Evolutionary conservation across 2,329 filamentous ascomycete genomes (phyloP).

Genomic region (Amylocarpus encephaloides): DNA sequence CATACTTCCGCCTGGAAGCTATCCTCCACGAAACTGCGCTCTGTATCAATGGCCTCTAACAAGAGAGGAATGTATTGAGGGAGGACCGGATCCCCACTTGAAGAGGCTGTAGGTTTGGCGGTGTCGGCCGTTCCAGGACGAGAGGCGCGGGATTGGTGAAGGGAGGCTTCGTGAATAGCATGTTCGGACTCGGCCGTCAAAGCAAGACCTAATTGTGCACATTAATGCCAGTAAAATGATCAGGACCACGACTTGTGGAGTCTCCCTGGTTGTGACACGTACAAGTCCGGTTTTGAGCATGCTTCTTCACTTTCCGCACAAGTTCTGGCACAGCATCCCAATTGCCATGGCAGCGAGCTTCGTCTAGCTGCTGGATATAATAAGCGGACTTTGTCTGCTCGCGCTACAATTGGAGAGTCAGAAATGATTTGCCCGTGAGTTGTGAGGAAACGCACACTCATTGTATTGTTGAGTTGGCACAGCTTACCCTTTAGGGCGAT

Average conservation of each 20-base stretch:
- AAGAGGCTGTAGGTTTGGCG: slow-evolving; percentile 13
- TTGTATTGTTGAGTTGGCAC: slow-evolving; percentile 16
- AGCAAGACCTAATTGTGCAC: slow-evolving; percentile 50
- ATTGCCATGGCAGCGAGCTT: slow-evolving; percentile 78
- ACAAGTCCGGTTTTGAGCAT: slow-evolving; percentile 83
- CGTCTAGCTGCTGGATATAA: slow-evolving; percentile 78
- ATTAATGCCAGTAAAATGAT: slow-evolving; percentile 13
- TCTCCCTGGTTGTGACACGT: slow-evolving; percentile 33
- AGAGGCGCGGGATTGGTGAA: slow-evolving; percentile 12
- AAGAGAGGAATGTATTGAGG: slow-evolving; percentile 36
- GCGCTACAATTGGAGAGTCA: slow-evolving; percentile 19
- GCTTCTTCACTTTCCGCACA: slow-evolving; percentile 88
- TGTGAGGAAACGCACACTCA: slow-evolving; percentile 25
- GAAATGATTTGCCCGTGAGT: slow-evolving; percentile 1
- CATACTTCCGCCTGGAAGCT: slow-evolving; percentile 76
- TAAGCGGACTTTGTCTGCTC: slow-evolving; percentile 67
- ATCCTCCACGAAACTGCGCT: slow-evolving; percentile 48
- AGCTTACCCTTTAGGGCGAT: background rate
- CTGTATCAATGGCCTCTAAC: slow-evolving; percentile 51
- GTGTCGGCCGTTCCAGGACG: slow-evolving; percentile 15
- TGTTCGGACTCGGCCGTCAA: slow-evolving; percentile 64
- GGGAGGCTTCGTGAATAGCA: slow-evolving; percentile 51
- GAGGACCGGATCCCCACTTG: slow-evolving; percentile 22
- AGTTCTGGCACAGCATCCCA: slow-evolving; percentile 86
- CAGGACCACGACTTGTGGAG: background rate